Evolutionary conservation across 116 monocot species (phyloP), one percentile per base, ranked within the genome.

Genomic region (Dioscorea cayenensis): DNA sequence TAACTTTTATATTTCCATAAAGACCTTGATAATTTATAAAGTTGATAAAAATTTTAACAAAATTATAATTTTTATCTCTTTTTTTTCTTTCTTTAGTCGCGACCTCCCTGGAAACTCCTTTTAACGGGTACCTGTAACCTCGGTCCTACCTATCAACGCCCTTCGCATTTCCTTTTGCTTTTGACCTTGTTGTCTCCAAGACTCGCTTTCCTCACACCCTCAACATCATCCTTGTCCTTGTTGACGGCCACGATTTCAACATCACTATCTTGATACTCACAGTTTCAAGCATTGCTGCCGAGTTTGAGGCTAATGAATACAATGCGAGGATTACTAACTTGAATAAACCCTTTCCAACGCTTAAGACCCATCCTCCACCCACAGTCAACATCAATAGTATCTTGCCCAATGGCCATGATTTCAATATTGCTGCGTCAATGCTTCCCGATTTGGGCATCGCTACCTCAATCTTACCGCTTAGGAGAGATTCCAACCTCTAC

Each of bases 241-340:
- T 80, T 49, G 90, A 92, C 59, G 92, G 83, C 36, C 71, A 70
- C 29, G 84, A 86, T 32, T 97, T 97, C 90, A 90, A 90, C 76
- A 93, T 97, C 21, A 88, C 76, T 32, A 88, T 90, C 36, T 81
- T 93, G 73, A 88, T 97, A 88, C 78, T 97, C 66, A 79, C 74
- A 73, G 96, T 92, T 1, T 92, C 92, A 4, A 90, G 92, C 1
- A 88, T 92, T 11, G 86, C 81, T 14, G 79, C 58, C 60, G 90
- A 96, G 78, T 86, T 96, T 49, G 82, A 84, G 84, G 73, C 28
- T 1, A 84, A 97, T 77, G 88, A 97, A 76, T 51, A 69, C 25
- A 90, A 93, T 8, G 92, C 92, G 25, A 25, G 25, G 25, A 25
- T 25, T 1, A 25, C 25, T 25, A 25, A 25, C 25, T 25, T 25